Conservation (phyloP, 2,329 filamentous ascomycete species). For the Alternaria angustiovoidea region DNA sequence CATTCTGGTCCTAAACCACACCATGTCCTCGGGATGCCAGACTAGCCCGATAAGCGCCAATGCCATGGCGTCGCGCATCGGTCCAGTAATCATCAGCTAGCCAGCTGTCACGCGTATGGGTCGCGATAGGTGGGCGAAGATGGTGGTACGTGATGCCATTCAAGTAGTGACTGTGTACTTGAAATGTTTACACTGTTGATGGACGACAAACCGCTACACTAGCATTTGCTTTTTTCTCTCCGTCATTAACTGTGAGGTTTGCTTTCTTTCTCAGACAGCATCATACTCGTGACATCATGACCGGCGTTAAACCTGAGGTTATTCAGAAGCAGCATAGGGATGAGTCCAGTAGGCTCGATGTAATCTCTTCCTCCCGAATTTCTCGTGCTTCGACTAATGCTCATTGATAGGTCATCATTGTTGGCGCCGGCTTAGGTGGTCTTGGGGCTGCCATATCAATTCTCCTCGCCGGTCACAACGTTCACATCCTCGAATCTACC, state of each 20-base stretch:
- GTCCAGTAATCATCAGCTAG: slow-evolving; percentile 13
- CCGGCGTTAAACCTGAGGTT: slow-evolving; percentile 33
- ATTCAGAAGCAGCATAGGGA: slow-evolving; percentile 39
- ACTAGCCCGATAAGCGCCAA: slow-evolving; percentile 23
- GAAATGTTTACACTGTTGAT: slow-evolving; percentile 8
- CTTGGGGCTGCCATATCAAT: slow-evolving; percentile 61
- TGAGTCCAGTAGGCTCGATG: slow-evolving; percentile 36
- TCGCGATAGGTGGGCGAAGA: slow-evolving; percentile 33
- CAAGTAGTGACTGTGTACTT: slow-evolving; percentile 13
- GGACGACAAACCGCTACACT: background rate
- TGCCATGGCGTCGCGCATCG: slow-evolving; percentile 6
- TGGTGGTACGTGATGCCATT: slow-evolving; percentile 24
- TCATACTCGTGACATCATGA: slow-evolving; percentile 33
- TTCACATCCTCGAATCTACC: slow-evolving; percentile 60
- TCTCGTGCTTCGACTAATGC: background rate
- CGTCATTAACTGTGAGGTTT: background rate
- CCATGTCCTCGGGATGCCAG: background rate
- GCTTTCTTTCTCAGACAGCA: background rate
- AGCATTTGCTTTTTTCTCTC: background rate
- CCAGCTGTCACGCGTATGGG: slow-evolving; percentile 18
- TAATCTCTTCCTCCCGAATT: slow-evolving; percentile 10
- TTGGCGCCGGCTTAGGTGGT: slow-evolving; percentile 66
- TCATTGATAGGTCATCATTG: slow-evolving; percentile 53
- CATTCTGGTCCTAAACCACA: slow-evolving; percentile 10
- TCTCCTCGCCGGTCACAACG: slow-evolving; percentile 57